Percentiles rank a stretch among this genome's conserved stretches.
Evolutionary conservation across 306 rosid genomes (phyloP).

Genomic region (Astragalus glycyphyllos): DNA sequence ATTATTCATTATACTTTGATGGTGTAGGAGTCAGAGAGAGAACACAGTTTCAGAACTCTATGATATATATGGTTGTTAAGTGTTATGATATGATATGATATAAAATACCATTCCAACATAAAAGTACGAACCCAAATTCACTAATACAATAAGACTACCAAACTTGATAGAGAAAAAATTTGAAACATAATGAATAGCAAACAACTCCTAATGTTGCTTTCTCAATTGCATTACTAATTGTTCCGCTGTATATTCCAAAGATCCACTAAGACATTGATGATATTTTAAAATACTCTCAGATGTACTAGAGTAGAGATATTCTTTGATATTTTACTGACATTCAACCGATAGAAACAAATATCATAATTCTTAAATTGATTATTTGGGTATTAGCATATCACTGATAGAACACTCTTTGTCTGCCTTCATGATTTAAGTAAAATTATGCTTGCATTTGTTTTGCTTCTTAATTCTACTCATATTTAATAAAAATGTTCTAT

Average conservation of each 20-base stretch:
- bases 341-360: not conserved
- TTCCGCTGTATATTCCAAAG: constrained; percentile 11
- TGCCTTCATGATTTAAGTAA: constrained; percentile 30
- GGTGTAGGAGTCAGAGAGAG: constrained; percentile 1
- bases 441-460: not conserved
- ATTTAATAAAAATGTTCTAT: constrained; percentile 1
- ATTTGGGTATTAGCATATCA: constrained; percentile 13
- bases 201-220: constrained; percentile 21
- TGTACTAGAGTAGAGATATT: constrained; percentile 6
- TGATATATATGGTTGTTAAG: constrained; percentile 7
- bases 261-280: not conserved
- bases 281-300: not conserved
- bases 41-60: not conserved
- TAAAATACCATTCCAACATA: constrained; percentile 6
- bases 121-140: not conserved
- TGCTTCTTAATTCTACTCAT: not conserved
- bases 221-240: constrained; percentile 19
- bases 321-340: constrained; percentile 7
- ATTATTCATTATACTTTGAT: constrained; percentile 11
- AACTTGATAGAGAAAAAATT: not conserved
- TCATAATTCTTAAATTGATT: constrained; percentile 4
- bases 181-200: not conserved
- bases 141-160: not conserved
- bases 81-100: constrained; percentile 29
- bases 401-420: constrained; percentile 7